Percentiles rank a stretch among this genome's conserved stretches.
Conservation (phyloP, 164 flowering plant species). For the Umbellularia californica region DNA sequence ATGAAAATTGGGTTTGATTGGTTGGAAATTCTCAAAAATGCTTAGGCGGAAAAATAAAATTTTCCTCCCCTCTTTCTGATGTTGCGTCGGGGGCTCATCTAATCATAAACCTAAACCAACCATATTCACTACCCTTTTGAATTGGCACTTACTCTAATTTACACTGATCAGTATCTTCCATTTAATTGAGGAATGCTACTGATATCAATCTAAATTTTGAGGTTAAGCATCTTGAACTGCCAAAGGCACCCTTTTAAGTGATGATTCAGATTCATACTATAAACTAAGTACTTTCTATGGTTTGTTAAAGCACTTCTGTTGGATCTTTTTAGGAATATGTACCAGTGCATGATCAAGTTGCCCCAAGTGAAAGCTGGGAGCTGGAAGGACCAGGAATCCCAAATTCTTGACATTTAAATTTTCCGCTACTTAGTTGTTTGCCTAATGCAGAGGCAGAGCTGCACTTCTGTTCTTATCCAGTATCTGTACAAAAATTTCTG, state of each 20-base stretch:
- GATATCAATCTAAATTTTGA: neutral
- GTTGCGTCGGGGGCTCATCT: neutral
- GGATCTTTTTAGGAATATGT: constrained; percentile 8
- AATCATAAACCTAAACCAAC: neutral
- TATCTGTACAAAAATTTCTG: neutral
- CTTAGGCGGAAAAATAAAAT: no score
- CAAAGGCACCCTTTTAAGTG: neutral
- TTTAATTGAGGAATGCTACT: neutral
- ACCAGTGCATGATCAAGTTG: constrained; percentile 9
- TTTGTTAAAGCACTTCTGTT: neutral
- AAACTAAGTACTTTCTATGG: neutral
- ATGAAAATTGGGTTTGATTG: no score
- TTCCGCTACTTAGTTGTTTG: neutral
- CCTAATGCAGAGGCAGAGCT: neutral
- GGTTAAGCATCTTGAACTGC: neutral
- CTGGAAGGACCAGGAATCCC: neutral
- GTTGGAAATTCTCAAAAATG: no score
- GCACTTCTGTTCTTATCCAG: neutral
- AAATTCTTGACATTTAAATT: constrained; percentile 3
- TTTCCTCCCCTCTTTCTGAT: no score
- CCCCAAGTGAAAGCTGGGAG: constrained; percentile 13
- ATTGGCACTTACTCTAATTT: no score
- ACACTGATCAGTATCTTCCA: neutral
- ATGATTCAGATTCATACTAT: neutral
- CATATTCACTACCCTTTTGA: neutral